Evolutionary conservation across 257 asterid genomes (phyloP).

Genomic region (Scutellaria minor): DNA sequence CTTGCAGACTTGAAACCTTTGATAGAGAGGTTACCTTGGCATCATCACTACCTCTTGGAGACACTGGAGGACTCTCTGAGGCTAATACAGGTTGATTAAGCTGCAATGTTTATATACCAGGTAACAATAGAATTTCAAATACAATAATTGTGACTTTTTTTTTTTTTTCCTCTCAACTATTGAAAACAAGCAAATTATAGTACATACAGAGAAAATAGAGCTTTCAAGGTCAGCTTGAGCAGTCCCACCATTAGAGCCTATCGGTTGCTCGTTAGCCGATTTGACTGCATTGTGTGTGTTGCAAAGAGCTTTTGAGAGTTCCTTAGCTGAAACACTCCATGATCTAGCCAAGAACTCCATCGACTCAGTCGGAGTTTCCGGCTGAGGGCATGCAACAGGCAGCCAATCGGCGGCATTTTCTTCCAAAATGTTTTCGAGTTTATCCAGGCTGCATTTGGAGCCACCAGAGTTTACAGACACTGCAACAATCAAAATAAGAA

Average conservation of each 20-base stretch:
- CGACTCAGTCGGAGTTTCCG: conserved; percentile 84
- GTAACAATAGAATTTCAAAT: not conserved
- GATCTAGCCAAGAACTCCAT: conserved; percentile 94
- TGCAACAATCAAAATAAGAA: no score
- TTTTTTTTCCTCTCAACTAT: not conserved
- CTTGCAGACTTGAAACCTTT: not conserved
- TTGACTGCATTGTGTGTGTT: conserved; percentile 33
- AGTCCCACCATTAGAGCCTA: conserved; percentile 20
- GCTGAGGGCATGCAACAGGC: conserved; percentile 62
- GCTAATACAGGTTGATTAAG: conserved; percentile 45
- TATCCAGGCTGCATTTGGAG: conserved; percentile 30
- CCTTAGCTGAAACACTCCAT: conserved; percentile 80
- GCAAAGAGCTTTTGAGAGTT: conserved; percentile 79
- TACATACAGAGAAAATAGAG: conserved; percentile 38
- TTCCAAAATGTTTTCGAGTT: conserved; percentile 74
- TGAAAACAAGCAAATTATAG: not conserved
- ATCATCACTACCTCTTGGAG: conserved; percentile 72
- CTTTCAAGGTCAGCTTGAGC: conserved; percentile 37
- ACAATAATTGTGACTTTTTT: no score
- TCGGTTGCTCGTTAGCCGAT: conserved; percentile 39
- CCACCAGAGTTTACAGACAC: no score
- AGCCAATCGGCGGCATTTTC: conserved; percentile 54
- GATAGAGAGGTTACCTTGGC: conserved; percentile 51
- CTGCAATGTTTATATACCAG: conserved; percentile 36
- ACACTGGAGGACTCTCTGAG: conserved; percentile 63